Percentiles rank a stretch among this genome's conserved stretches.
These are phyloP conservation scores for Lachancea thermotolerans DNA, from an alignment of 805 yeast species.

Conservation along the genomic window DNA sequence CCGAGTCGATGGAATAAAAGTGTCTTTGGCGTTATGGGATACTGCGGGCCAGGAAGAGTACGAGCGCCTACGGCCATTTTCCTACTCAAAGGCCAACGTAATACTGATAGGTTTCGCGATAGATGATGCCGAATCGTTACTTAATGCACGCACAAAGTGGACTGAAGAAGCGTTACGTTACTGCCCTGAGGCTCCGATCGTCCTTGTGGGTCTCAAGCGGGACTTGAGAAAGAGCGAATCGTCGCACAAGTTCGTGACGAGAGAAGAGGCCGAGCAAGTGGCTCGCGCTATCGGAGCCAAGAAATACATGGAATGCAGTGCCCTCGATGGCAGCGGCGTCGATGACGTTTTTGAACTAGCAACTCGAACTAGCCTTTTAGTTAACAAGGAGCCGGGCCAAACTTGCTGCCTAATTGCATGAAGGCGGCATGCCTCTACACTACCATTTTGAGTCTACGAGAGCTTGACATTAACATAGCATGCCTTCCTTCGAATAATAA, in stretches of 20 bases:
- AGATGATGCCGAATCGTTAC: slow-evolving; percentile 77
- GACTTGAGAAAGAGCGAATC: slow-evolving; percentile 52
- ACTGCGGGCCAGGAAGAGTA: slow-evolving; percentile 97
- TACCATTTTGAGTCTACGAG: too few relatives aligned
- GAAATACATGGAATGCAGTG: slow-evolving; percentile 78
- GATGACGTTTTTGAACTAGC: slow-evolving; percentile 92
- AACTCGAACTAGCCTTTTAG: slow-evolving; percentile 70
- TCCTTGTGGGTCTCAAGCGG: slow-evolving; percentile 78
- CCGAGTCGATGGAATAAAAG: slow-evolving; percentile 88
- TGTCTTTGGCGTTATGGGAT: slow-evolving; percentile 85
- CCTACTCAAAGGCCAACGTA: slow-evolving; percentile 82
- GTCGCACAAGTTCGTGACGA: slow-evolving; percentile 44
- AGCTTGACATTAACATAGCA: too few relatives aligned
- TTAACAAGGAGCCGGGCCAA: slow-evolving; percentile 39
- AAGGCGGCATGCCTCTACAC: neutral
- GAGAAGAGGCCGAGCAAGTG: slow-evolving; percentile 53
- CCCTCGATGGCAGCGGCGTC: slow-evolving; percentile 90
- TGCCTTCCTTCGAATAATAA: too few relatives aligned
- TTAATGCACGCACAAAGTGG: slow-evolving; percentile 82
- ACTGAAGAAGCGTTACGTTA: slow-evolving; percentile 72
- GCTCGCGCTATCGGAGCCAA: slow-evolving; percentile 80
- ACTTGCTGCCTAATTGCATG: slow-evolving; percentile 33
- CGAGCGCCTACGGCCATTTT: slow-evolving; percentile 79
- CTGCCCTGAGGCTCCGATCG: slow-evolving; percentile 73
- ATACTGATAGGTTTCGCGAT: slow-evolving; percentile 81